Evolutionary conservation across 805 yeast species (phyloP), one percentile per base, ranked within the genome.

Genomic region (Candida hispaniensis): DNA sequence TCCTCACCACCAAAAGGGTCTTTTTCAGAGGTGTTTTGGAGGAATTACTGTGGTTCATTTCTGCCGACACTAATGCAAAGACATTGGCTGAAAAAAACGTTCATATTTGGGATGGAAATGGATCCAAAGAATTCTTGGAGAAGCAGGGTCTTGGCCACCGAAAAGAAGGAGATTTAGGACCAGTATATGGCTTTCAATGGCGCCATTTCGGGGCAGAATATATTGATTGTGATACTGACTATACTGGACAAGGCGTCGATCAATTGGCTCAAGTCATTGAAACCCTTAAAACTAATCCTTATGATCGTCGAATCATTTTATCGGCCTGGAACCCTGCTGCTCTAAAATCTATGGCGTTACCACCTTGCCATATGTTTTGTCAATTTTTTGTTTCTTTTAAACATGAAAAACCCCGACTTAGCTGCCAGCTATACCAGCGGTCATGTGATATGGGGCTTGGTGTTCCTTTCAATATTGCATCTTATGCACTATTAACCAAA

Each of bases 391-490:
- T 91, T 23, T 79, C 70, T 48, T 80, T 79, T 61, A 56, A 50
- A 19, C 52, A 52, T 15, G 58, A 54, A 14, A 72, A 59, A 47
- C 93, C 93, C 14, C 73, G 67, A 49, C 67, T 91, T 39, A 79
- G 91, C 8, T 91, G 98, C 55, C 70, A 79, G 40, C 63, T 91
- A 63, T 91, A 91, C 58, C 99, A 91, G 61, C 72, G 99, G 50
- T 80, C 94, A n/a, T 88, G 97, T 58, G 99, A 91, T 53, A 86
- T 91, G 95, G 99, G 99, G 0, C 69, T 91, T n/a, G 99, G 99
- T 9, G 97, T 91, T 14, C 99, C 99, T 1, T 91, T 91, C 59
- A 91, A 91, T 54, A 91, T 91, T 50, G 98, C 99, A 0, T 83
- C 96, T 0, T 91, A 91, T 54, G 94, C 98, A 0, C 63, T 91